phyloP scores from a whole-genome alignment of 139 green algal genomes.

The Diplosphaera chodatii region DNA sequence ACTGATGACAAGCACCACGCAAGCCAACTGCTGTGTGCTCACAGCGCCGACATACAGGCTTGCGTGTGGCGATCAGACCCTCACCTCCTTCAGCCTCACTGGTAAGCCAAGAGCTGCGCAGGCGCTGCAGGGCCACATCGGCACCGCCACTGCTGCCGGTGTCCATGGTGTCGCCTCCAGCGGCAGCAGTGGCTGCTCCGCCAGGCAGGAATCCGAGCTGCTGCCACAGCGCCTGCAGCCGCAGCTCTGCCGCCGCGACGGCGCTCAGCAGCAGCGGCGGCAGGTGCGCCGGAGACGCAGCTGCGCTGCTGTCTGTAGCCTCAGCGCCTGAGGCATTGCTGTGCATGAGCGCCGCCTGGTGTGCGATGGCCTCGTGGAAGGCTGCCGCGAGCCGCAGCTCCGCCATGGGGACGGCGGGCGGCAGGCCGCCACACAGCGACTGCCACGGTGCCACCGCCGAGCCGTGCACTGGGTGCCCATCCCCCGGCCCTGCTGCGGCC shows the following conservation, averaged over 20 bases:
- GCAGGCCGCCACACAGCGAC: conserved; percentile 5
- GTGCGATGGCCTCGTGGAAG: conserved; percentile 16
- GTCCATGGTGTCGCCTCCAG: conserved; percentile 2
- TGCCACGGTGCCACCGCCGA: neutral
- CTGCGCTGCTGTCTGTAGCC: neutral
- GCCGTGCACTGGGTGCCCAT: too few relatives aligned
- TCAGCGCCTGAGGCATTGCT: too few relatives aligned
- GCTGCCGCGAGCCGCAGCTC: conserved; percentile 35
- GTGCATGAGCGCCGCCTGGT: neutral
- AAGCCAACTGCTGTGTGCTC: neutral
- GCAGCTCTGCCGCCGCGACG: neutral
- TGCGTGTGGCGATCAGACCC: too few relatives aligned
- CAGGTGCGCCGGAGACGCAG: neutral
- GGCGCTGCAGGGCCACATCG: neutral
- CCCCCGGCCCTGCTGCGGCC: neutral
- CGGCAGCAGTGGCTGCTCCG: neutral
- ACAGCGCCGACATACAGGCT: neutral
- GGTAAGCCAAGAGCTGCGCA: too few relatives aligned
- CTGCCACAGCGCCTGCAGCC: neutral
- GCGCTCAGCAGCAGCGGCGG: neutral
- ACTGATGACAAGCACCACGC: neutral
- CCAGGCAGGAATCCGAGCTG: neutral
- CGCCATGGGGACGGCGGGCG: conserved; percentile 24
- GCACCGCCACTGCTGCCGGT: neutral
- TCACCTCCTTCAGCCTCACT: too few relatives aligned